Evolutionary conservation across 331 rosid genomes (phyloP).

Genomic region (Pyrus hybrid): DNA sequence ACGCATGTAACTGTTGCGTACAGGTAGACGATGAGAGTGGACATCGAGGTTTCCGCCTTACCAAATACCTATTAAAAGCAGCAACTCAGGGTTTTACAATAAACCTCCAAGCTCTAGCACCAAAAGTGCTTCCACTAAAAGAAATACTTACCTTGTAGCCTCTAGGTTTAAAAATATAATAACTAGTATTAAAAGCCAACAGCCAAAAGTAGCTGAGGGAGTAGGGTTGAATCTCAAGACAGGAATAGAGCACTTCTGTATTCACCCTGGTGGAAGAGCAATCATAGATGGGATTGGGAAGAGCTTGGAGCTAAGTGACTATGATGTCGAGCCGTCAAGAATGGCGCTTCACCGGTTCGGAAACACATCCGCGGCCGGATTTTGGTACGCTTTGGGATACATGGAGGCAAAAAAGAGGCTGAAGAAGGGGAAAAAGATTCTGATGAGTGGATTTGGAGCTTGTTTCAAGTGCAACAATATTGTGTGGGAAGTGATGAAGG

Average conservation of each 20-base stretch:
- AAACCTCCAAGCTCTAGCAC: slow-evolving; percentile 9
- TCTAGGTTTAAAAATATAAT: neutral
- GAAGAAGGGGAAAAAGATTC: slow-evolving; percentile 13
- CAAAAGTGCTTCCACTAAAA: slow-evolving; percentile 6
- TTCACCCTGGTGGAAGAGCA: slow-evolving; percentile 17
- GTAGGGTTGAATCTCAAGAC: slow-evolving; percentile 16
- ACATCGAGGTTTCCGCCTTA: slow-evolving; percentile 5
- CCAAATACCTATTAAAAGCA: slow-evolving; percentile 19
- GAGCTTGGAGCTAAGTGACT: slow-evolving; percentile 6
- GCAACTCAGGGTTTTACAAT: slow-evolving; percentile 7
- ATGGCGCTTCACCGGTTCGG: slow-evolving; percentile 24
- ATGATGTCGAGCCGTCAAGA: slow-evolving; percentile 19
- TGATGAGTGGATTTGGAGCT: slow-evolving; percentile 30
- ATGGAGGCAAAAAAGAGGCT: slow-evolving; percentile 33
- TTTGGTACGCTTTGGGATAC: slow-evolving; percentile 26
- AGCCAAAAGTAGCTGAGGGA: neutral
- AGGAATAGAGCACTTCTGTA: slow-evolving; percentile 21
- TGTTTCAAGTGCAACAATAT: slow-evolving; percentile 23
- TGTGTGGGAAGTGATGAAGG: slow-evolving; percentile 24
- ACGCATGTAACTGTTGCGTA: slow-evolving; percentile 16
- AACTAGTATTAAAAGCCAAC: neutral
- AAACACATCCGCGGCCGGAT: slow-evolving; percentile 14
- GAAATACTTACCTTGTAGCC: slow-evolving; percentile 7
- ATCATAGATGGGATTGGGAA: slow-evolving; percentile 13
- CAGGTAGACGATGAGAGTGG: slow-evolving; percentile 16